phyloP scores from a whole-genome alignment of 768 basidiomycete genomes.

The Mrakia frigida region DNA sequence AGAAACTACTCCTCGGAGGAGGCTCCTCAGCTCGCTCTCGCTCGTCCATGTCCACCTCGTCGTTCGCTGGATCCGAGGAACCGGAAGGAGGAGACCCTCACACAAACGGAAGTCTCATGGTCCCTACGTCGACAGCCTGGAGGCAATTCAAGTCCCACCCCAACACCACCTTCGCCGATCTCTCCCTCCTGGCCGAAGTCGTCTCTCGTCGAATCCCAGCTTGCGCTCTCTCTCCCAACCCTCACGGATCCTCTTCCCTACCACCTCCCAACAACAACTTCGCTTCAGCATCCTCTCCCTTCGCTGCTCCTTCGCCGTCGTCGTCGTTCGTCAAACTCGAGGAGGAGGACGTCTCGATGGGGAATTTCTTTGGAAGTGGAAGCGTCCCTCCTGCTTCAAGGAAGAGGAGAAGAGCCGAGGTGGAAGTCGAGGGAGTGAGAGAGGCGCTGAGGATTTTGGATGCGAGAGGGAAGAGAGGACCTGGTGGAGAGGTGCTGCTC shows the following conservation, averaged over 20 bases:
- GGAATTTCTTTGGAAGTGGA: background rate
- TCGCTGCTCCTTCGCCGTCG: background rate
- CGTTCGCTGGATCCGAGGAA: conserved; percentile 33
- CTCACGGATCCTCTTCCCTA: conserved; percentile 2
- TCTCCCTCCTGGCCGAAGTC: conserved; percentile 78
- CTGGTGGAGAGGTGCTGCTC: background rate
- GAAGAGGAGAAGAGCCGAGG: conserved; percentile 24
- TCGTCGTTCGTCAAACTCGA: conserved; percentile 12
- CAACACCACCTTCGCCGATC: conserved; percentile 76
- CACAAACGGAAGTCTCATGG: conserved; percentile 51
- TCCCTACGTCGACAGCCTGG: conserved; percentile 59
- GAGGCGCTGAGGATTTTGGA: conserved; percentile 39
- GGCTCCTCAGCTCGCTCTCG: too few relatives aligned
- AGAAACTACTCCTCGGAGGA: conserved; percentile 7
- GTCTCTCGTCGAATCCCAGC: conserved; percentile 61
- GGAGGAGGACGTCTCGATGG: background rate
- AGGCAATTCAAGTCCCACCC: conserved; percentile 57
- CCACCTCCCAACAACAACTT: background rate
- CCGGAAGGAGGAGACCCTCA: conserved; percentile 50
- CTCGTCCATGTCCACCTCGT: conserved; percentile 8
- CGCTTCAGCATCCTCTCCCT: background rate
- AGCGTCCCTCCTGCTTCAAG: background rate
- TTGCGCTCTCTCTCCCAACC: conserved; percentile 38
- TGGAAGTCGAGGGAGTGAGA: conserved; percentile 38
- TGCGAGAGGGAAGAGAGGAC: conserved; percentile 17